Evolutionary conservation across 441 rosid genomes (phyloP).

Genomic region (Populus tomentosa): DNA sequence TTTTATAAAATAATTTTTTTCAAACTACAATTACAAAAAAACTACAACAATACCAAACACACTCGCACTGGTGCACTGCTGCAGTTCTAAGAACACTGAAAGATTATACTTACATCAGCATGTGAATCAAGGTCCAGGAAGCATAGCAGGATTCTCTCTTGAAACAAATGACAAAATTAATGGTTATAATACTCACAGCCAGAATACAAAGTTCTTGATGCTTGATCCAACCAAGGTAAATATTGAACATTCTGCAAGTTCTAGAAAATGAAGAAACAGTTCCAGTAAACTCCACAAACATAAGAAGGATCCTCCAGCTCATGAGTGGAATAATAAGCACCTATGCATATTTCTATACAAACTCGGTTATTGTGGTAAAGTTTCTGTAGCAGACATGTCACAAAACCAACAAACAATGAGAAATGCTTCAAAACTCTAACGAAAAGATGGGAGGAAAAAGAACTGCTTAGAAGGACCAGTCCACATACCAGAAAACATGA

Average conservation of each 20-base stretch:
- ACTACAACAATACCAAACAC: no score
- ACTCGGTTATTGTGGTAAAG: conserved; percentile 1
- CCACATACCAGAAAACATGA: conserved; percentile 9
- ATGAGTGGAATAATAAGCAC: neutral
- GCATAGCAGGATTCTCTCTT: neutral
- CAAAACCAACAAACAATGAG: conserved; percentile 6
- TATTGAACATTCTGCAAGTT: no score
- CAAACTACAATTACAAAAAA: no score
- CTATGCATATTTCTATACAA: neutral
- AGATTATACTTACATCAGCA: no score
- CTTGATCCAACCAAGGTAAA: no score
- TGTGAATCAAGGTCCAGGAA: neutral
- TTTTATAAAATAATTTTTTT: no score
- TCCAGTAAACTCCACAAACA: neutral
- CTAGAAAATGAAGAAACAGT: no score
- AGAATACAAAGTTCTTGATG: neutral
- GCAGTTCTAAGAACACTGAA: neutral
- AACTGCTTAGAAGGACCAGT: neutral
- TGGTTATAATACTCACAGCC: neutral
- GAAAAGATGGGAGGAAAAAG: neutral
- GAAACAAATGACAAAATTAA: neutral
- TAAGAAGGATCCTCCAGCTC: neutral
- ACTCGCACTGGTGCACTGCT: neutral
- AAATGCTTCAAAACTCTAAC: neutral
- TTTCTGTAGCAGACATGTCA: neutral